Conservation (phyloP, 768 basidiomycete genomes). For the Pulveroboletus sp. region DNA sequence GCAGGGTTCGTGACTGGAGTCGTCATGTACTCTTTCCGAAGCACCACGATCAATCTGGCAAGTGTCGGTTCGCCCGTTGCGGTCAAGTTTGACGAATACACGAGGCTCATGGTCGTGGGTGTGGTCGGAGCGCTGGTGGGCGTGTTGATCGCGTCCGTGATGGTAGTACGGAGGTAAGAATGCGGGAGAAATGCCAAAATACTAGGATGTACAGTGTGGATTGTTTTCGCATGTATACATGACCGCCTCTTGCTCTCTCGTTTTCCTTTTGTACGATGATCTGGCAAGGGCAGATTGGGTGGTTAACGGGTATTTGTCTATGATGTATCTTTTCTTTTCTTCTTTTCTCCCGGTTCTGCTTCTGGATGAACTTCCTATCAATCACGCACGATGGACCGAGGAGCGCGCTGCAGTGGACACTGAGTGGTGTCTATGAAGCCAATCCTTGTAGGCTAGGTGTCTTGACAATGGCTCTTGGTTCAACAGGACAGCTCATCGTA, state of each 20-base stretch:
- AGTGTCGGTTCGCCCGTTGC: slow-evolving; percentile 28
- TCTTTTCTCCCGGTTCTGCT: too few relatives aligned
- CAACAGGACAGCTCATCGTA: too few relatives aligned
- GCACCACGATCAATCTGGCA: slow-evolving; percentile 37
- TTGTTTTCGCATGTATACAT: not conserved
- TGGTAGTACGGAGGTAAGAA: slow-evolving; percentile 26
- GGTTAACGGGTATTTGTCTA: slow-evolving; percentile 5
- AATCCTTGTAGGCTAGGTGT: too few relatives aligned
- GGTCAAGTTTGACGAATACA: slow-evolving; percentile 53
- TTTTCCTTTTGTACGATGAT: not conserved
- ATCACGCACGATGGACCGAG: not conserved
- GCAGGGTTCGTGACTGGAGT: slow-evolving; percentile 63
- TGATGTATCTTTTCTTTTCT: not conserved
- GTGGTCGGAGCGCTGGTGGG: slow-evolving; percentile 61
- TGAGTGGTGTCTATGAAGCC: too few relatives aligned
- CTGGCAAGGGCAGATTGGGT: not conserved
- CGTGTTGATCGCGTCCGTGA: slow-evolving; percentile 49
- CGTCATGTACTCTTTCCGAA: slow-evolving; percentile 61
- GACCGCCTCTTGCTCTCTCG: not conserved
- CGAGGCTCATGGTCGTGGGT: slow-evolving; percentile 59
- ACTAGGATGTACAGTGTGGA: not conserved
- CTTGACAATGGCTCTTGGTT: too few relatives aligned
- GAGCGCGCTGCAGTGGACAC: too few relatives aligned
- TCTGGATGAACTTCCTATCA: not conserved
- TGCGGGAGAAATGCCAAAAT: not conserved